Evolutionary conservation across 2,329 filamentous ascomycete genomes (phyloP).

Genomic region (Epichloe coenophiala): DNA sequence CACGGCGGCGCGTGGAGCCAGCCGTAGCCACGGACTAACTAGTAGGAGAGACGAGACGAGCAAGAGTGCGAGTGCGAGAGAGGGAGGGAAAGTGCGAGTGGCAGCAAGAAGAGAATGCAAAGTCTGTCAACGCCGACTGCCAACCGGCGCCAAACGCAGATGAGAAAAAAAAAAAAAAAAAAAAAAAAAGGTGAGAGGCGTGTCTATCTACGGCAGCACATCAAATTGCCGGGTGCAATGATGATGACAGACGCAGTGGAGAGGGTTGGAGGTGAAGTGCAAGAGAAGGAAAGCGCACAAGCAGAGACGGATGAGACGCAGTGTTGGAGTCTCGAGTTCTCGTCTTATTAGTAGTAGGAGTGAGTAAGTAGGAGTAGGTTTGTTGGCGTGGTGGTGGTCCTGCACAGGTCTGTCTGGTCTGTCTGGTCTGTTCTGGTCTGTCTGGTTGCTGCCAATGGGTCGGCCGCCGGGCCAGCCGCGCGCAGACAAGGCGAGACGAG

Average conservation of each 20-base stretch:
- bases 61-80: not conserved
- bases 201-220: not conserved
- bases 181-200: not conserved
- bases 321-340: not conserved
- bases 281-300: not conserved
- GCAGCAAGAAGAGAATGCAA: not conserved
- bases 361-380: too few relatives aligned
- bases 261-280: not conserved
- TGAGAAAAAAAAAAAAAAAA: not conserved
- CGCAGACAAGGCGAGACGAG: not conserved
- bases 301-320: not conserved
- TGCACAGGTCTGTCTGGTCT: too few relatives aligned
- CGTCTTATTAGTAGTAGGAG: too few relatives aligned
- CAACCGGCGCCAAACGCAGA: not conserved
- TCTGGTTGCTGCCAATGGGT: not conserved
- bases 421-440: too few relatives aligned
- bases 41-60: not conserved
- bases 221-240: not conserved
- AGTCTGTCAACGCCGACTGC: not conserved
- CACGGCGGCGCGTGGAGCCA: not conserved
- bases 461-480: not conserved
- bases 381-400: too few relatives aligned
- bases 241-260: constrained; percentile 1
- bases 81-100: not conserved
- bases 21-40: not conserved